Evolutionary conservation across 352 stramenopile species (phyloP).

Genomic region (Phytophthora hybrid): DNA sequence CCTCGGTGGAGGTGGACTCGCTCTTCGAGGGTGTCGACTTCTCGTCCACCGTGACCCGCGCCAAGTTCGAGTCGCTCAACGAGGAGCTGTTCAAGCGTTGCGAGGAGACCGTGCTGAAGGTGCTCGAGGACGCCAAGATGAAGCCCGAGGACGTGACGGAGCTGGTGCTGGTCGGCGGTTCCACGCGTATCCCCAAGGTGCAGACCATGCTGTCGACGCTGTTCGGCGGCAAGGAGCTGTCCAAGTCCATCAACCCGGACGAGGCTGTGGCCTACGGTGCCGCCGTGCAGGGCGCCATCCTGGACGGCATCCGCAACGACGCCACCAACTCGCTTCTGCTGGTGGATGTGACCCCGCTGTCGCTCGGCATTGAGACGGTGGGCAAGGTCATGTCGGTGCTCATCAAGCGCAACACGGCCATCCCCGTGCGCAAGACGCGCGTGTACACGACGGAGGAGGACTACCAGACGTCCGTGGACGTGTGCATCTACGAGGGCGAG

Average conservation of each 20-base stretch:
- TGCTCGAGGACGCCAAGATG: constrained; percentile 73
- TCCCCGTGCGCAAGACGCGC: constrained; percentile 86
- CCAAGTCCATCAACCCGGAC: constrained; percentile 82
- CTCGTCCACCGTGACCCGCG: constrained; percentile 93
- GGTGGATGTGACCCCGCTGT: constrained; percentile 92
- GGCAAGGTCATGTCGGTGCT: constrained; percentile 91
- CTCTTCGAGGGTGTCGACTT: constrained; percentile 97
- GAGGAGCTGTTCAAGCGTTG: constrained; percentile 86
- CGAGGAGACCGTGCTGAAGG: constrained; percentile 83
- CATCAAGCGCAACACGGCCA: constrained; percentile 90
- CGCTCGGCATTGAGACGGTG: constrained; percentile 89
- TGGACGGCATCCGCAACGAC: constrained; percentile 74
- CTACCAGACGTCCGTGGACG: constrained; percentile 88
- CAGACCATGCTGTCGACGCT: constrained; percentile 65
- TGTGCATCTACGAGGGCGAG: constrained; percentile 92
- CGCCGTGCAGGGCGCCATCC: constrained; percentile 69
- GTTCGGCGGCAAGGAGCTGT: constrained; percentile 72
- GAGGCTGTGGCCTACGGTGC: constrained; percentile 86
- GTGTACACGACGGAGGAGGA: constrained; percentile 78
- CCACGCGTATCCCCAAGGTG: constrained; percentile 71
- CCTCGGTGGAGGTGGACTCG: constrained; percentile 95
- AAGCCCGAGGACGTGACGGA: constrained; percentile 70
- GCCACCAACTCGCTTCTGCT: constrained; percentile 90
- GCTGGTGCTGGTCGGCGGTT: constrained; percentile 65
- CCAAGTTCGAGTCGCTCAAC: constrained; percentile 93